These are phyloP conservation scores for Mortierella antarctica DNA, from an alignment of 192 early-diverging fungal species.

Conservation along the genomic window DNA sequence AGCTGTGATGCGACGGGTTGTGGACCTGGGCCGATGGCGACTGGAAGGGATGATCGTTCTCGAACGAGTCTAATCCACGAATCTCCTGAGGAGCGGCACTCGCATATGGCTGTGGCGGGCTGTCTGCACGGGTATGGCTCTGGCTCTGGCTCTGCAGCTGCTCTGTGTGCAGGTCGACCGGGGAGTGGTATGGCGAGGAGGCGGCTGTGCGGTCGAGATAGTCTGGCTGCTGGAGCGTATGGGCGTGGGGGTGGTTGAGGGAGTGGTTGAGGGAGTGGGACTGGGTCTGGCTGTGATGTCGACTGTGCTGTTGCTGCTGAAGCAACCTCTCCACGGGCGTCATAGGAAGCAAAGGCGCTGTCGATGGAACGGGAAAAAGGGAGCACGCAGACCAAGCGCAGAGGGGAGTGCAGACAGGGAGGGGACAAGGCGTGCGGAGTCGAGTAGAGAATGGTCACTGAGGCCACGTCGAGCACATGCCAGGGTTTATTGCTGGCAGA, in stretches of 20 bases:
- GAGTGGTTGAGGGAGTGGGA: neutral
- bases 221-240: constrained; percentile 9
- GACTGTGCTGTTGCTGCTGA: constrained; percentile 18
- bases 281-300: neutral
- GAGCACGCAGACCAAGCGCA: neutral
- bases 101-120: too few relatives aligned
- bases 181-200: neutral
- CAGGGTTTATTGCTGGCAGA: neutral
- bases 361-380: neutral
- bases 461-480: neutral
- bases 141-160: too few relatives aligned
- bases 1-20: too few relatives aligned
- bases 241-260: neutral
- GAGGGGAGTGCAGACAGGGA: neutral
- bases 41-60: too few relatives aligned
- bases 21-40: too few relatives aligned
- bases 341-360: constrained; percentile 5
- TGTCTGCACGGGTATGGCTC: too few relatives aligned
- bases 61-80: too few relatives aligned
- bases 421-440: neutral
- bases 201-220: constrained; percentile 1
- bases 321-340: constrained; percentile 26
- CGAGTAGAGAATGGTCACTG: neutral
- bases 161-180: too few relatives aligned
- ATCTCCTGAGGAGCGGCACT: too few relatives aligned